phyloP scores from a whole-genome alignment of 2,329 filamentous ascomycete genomes.

The Magnaporthiopsis incrustans region DNA sequence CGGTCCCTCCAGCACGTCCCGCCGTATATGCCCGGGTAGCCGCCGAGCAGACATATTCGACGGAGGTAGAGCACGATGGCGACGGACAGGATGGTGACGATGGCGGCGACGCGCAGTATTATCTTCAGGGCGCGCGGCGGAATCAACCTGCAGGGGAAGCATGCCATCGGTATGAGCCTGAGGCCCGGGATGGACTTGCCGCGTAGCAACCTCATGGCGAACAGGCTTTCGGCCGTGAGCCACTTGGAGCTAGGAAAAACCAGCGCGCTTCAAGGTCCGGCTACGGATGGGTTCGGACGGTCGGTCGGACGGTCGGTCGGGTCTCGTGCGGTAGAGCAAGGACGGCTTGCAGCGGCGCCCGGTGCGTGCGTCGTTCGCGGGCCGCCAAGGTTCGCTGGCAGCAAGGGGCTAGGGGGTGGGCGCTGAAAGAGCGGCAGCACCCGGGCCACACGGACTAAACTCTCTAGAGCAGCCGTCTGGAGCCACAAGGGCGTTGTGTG shows the following conservation, averaged over 20 bases:
- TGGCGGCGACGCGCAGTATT: slow-evolving; percentile 1
- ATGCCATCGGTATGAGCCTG: not conserved
- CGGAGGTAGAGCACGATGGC: slow-evolving; percentile 5
- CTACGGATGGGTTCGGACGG: not conserved
- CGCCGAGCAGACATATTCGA: slow-evolving; percentile 5
- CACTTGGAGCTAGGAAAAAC: not conserved
- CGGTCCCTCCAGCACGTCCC: slow-evolving; percentile 6
- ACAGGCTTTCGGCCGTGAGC: not conserved
- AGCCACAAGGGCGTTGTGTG: not conserved
- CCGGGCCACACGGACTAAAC: not conserved
- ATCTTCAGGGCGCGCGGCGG: not conserved
- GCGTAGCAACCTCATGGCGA: not conserved
- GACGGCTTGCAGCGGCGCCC: not conserved
- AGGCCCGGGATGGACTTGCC: not conserved
- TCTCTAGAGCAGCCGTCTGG: not conserved
- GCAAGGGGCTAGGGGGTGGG: not conserved
- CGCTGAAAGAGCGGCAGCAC: not conserved
- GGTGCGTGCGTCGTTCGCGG: not conserved
- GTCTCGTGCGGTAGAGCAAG: not conserved
- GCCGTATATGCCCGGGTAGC: slow-evolving; percentile 7
- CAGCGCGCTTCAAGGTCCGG: not conserved
- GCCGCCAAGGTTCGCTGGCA: not conserved
- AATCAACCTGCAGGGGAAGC: not conserved
- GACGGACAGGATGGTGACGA: not conserved
- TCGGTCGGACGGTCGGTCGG: not conserved